Conservation (phyloP, 2,329 filamentous ascomycete genomes). For the Colletotrichum sp. region DNA sequence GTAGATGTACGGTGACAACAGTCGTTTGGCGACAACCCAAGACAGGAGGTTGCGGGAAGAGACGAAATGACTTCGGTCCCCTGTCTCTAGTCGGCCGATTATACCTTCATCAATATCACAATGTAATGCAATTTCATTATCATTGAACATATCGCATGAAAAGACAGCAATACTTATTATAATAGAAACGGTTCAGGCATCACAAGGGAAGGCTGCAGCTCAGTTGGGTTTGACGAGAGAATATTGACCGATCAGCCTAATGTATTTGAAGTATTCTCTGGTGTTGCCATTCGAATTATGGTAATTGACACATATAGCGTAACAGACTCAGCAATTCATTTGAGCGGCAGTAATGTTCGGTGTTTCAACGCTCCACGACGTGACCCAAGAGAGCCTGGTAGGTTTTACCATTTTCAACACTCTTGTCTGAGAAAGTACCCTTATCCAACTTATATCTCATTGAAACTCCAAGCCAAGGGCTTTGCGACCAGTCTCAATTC, state of each 20-base stretch:
- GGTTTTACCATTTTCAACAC: neutral
- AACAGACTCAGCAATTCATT: neutral
- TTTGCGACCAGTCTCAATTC: neutral
- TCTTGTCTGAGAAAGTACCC: neutral
- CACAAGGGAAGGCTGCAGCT: no score
- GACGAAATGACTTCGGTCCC: no score
- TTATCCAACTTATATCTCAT: neutral
- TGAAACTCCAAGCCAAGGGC: neutral
- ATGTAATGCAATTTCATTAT: accelerated
- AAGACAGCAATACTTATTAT: accelerated
- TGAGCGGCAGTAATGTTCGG: neutral
- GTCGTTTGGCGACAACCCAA: accelerated
- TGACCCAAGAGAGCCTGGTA: neutral
- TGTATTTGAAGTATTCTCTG: neutral
- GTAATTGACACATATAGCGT: neutral
- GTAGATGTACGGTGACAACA: neutral
- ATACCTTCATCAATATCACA: accelerated
- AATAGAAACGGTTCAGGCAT: no score
- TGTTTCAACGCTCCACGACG: neutral
- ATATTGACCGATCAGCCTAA: neutral
- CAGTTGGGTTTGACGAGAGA: no score
- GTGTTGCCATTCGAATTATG: neutral
- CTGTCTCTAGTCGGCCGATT: no score
- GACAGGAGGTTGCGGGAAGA: no score
- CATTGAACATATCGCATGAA: accelerated